A percentile compares a stretch with the other conserved stretches of the same genome.
Evolutionary conservation across 371 early-diverging fungal genomes (phyloP).

Genomic region (Synchytrium microbalum): DNA sequence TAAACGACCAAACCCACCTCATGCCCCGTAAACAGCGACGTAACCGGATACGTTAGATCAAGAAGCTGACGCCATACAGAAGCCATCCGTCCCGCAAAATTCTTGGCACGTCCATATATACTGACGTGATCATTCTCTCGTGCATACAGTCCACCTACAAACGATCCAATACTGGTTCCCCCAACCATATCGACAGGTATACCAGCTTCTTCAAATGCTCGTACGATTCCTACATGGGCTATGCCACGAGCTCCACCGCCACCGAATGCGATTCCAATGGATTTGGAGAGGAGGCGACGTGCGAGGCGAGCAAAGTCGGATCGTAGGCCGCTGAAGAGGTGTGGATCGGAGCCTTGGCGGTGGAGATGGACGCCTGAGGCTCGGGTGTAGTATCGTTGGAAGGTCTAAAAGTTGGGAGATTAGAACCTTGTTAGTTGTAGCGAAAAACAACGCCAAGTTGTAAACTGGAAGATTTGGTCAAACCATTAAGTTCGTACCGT

Average conservation of each 20-base stretch:
- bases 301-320: constrained; percentile 76
- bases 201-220: constrained; percentile 96
- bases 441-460: too few relatives aligned
- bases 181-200: constrained; percentile 98
- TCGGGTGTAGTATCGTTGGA: constrained; percentile 23
- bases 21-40: constrained; percentile 75
- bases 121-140: constrained; percentile 79
- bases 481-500: constrained; percentile 14
- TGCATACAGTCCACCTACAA: constrained; percentile 95
- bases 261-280: constrained; percentile 97
- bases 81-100: constrained; percentile 74
- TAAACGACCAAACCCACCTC: constrained; percentile 13
- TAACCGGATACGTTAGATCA: constrained; percentile 95
- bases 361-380: neutral
- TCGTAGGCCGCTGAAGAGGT: constrained; percentile 29
- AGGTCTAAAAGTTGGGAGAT: too few relatives aligned
- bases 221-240: constrained; percentile 92
- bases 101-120: constrained; percentile 77
- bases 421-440: too few relatives aligned
- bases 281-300: constrained; percentile 85
- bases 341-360: neutral
- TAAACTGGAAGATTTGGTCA: too few relatives aligned
- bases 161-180: constrained; percentile 96
- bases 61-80: constrained; percentile 83
- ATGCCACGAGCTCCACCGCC: constrained; percentile 99